phyloP scores from a whole-genome alignment of 179 eudicot genomes.

The Spergularia azorica region DNA sequence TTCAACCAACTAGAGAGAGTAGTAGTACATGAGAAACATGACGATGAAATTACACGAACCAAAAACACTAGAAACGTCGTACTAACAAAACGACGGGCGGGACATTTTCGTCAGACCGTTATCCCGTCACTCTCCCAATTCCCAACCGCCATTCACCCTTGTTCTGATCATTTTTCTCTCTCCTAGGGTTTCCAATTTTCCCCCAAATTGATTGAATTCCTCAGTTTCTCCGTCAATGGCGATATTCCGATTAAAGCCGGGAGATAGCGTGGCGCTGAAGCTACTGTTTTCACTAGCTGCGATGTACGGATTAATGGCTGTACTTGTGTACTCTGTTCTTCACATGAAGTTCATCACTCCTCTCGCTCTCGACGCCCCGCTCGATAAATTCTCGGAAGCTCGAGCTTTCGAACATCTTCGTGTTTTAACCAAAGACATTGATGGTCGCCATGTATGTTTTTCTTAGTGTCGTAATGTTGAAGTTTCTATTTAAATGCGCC shows the following conservation, averaged over 20 bases:
- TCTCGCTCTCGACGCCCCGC: constrained; percentile 65
- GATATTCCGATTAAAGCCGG: constrained; percentile 36
- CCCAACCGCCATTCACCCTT: neutral
- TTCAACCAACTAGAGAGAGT: no score
- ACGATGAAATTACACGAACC: no score
- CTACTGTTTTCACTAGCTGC: constrained; percentile 42
- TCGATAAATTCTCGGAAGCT: constrained; percentile 71
- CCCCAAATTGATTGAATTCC: neutral
- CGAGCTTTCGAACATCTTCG: constrained; percentile 76
- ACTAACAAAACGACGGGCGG: neutral
- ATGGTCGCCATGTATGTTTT: constrained; percentile 69
- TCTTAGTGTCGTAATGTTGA: neutral
- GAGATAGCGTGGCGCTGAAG: constrained; percentile 57
- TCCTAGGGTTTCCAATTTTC: constrained; percentile 21
- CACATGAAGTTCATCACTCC: constrained; percentile 72
- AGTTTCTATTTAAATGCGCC: no score
- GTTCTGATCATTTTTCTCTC: neutral
- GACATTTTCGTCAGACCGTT: neutral
- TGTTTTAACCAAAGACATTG: constrained; percentile 65
- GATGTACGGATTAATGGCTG: constrained; percentile 63
- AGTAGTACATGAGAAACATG: no score
- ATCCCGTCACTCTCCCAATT: neutral
- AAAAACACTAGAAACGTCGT: neutral
- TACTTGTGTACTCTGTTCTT: constrained; percentile 53
- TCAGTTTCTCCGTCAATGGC: constrained; percentile 37